Base-by-base conservation (phyloP, 805 yeast genomes). In the Starmerella ratchasimensis region DNA sequence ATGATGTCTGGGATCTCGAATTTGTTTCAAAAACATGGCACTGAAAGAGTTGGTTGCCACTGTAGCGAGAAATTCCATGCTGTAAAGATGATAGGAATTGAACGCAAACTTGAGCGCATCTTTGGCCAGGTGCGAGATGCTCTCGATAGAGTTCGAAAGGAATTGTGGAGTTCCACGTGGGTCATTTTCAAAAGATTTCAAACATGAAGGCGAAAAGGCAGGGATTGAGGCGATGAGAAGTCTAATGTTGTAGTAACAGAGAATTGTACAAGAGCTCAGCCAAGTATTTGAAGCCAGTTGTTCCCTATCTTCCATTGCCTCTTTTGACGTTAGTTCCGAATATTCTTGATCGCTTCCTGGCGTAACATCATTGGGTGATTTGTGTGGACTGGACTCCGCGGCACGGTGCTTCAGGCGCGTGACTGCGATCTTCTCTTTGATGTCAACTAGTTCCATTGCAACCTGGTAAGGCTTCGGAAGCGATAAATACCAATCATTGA, bases 171-270 rank as follows among this genome's bases (percentile, higher is more conserved):
- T 18, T 4, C 38, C 37, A 18, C 35, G 28, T n/a, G 28, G 36
- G 4, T 29, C 31, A 14, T 35, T 14, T 2, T 27, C 14, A 22
- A 27, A 41, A 9, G 31, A 39, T 16, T 24, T 14, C n/a, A 49
- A 36, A 9, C 36, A 34, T 14, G 48, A 38, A 6, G 53, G 51
- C 10, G 48, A 33, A 33, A 46, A 41, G 8, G 49, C 51, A 1
- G 53, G 46, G 21, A 48, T 36, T 5, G 53, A 49, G 38, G 44
- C 47, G 7, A 49, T 32, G 11, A 46, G 41, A 20, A 42, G 34
- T 8, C 38, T 31, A 26, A 51, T 26, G 31, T 42, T 39, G 36
- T 49, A 38, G 37, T 39, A 49, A 17, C 37, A 37, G 24, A 44
- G 26, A 15, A 39, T 33, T 6, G 42, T 29, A 29, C 24, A 13